Base-by-base conservation (phyloP, 805 yeast species). In the Candida easanensis region DNA sequence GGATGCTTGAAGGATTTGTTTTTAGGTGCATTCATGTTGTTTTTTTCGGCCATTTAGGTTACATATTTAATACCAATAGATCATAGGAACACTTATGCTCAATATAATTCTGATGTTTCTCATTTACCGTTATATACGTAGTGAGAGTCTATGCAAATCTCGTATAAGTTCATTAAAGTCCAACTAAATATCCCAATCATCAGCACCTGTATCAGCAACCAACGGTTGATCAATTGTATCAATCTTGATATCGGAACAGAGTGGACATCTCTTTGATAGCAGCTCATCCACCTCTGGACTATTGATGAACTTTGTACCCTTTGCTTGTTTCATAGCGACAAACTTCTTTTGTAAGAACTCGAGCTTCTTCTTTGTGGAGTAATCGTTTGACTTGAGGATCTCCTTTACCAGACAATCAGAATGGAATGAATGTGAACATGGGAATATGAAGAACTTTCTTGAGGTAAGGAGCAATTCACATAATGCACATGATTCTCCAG, bases 361-460 rank as follows among this genome's bases (percentile, higher is more conserved):
- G 43, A 86, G 76, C 25, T 77, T 69, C 56, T 77, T 80, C 58
- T 82, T 82, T 39, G 82, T 71, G 31, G 79, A 72, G 58, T 82
- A 82, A 51, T 88, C 88, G 34, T 80, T 80, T 23, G 84, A 80
- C 27, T 70, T 69, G 40, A 83, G 58, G 26, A 84, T 77, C 30
- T 68, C 68, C 44, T 77, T 74, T 6, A 84, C 76, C n/a, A 88
- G 62, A 66, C 99, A 93, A 59, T 89, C 96, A 39, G 81, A 82
- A 59, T 93, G 98, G 65, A 87, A 85, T 5, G 87, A 79, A 61
- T 93, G 99, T 44, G 77, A 84, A 60, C 99, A 93, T 0, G 97
- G 97, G 58, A 88, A 93, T 5, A 82, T 79, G 41, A 82, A 74
- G 53, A 89, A 89, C 57, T 80, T 84, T 44, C 88, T 76, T 4